Conservation (phyloP, 129 eudicot species). For the Flaveria robusta region DNA sequence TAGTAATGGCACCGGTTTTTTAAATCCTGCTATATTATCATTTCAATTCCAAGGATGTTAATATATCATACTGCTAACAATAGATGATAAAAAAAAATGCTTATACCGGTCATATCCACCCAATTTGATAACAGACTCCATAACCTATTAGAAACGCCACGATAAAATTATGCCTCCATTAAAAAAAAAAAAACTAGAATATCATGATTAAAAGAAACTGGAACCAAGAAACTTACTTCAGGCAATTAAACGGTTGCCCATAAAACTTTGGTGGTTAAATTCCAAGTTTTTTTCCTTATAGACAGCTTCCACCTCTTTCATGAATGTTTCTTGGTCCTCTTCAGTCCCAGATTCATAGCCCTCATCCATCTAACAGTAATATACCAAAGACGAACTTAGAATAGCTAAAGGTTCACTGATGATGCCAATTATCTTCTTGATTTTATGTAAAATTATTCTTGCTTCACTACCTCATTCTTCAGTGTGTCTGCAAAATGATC, state of each 20-base stretch:
- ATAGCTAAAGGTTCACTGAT: constrained; percentile 15
- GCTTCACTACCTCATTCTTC: constrained; percentile 36
- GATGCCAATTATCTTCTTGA: constrained; percentile 12
- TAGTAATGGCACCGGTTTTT: background rate
- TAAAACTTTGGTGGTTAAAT: constrained; percentile 91
- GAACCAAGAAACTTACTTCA: constrained; percentile 54
- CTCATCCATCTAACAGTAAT: constrained; percentile 57
- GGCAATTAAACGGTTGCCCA: constrained; percentile 78
- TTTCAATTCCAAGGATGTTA: constrained; percentile 5
- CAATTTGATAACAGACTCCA: constrained; percentile 67
- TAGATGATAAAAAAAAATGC: background rate
- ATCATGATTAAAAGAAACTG: constrained; percentile 2
- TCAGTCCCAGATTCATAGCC: constrained; percentile 80
- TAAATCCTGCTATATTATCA: constrained; percentile 10
- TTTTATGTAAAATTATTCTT: constrained; percentile 35
- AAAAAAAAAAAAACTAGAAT: background rate
- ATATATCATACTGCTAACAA: constrained; percentile 1
- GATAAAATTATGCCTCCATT: constrained; percentile 8
- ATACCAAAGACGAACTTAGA: background rate
- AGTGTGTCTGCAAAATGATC: constrained; percentile 38
- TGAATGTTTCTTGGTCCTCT: constrained; percentile 86
- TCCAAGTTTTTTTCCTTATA: constrained; percentile 58
- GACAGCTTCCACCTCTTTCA: constrained; percentile 68
- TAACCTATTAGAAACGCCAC: constrained; percentile 57
- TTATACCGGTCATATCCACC: constrained; percentile 86